Evolutionary conservation across 2,329 filamentous ascomycete genomes (phyloP), one percentile per base, ranked within the genome.

Genomic region (Diaporthe destruens): DNA sequence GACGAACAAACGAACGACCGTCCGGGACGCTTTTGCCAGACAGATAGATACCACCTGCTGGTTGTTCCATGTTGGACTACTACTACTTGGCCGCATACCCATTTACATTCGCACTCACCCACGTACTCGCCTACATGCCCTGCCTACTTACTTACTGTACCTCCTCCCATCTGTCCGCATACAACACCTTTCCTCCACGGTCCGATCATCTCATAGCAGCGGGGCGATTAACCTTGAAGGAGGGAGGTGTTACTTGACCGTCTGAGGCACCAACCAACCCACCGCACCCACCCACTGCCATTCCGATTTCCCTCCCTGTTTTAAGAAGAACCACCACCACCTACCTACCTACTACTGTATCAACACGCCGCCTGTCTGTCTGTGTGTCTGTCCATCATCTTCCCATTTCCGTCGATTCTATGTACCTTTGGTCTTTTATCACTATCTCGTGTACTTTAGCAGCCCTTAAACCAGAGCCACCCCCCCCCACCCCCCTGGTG

Each of bases 371-470:
- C 29, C 29, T 29, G 29, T 29, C 29, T 5, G 29, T 29, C 29
- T 5, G 29, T 29, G 2, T 29, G 29, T 29, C 29, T n/a, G n/a
- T 29, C 39, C 18, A n/a, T 18, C 39, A 29, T 66, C 29, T 34
- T 23, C 12, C 29, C 29, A 29, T 16, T 68, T 68, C 34, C n/a
- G n/a, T 56, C 7, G 12, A 2, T 2, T 14, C 11, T 12, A 39
- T 12, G 12, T 12, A 3, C 12, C 51, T 7, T 18, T 18, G 2
- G 5, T 29, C n/a, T 53, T 34, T 14, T 7, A n/a, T n/a, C n/a
- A n/a, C 18, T 44, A 14, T 6, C 12, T 61, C 9, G 6, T 36
- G 49, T 59, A 59, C 53, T 61, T 54, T 59, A 70, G 25, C n/a
- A n/a, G n/a, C n/a, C 44, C 59, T 1, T 1, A 32, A 34, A 55